Evolutionary conservation across 371 early-diverging fungal genomes (phyloP).

Genomic region (Umbelopsis sp.): DNA sequence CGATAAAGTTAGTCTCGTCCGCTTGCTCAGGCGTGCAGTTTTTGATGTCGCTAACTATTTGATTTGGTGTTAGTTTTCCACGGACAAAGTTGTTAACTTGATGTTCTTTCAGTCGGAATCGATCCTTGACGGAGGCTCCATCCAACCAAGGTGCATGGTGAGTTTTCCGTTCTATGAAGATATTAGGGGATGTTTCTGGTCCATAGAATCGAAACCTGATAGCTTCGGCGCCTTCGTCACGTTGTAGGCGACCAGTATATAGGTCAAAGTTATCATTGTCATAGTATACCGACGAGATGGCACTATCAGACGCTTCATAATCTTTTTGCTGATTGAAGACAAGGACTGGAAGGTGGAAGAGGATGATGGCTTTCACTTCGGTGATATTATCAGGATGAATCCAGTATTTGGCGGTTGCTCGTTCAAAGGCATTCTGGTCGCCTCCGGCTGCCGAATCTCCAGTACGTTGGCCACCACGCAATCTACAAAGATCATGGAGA

Average conservation of each 20-base stretch:
- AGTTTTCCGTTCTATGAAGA: slow-evolving; percentile 98
- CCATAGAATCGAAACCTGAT: slow-evolving; percentile 94
- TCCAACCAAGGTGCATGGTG: slow-evolving; percentile 97
- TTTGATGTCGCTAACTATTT: slow-evolving; percentile 77
- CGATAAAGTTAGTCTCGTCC: slow-evolving; percentile 72
- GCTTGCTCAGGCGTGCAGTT: slow-evolving; percentile 70
- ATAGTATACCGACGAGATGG: slow-evolving; percentile 94
- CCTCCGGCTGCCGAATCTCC: slow-evolving; percentile 55
- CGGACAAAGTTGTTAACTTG: slow-evolving; percentile 84
- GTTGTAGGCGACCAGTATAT: slow-evolving; percentile 90
- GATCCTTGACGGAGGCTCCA: slow-evolving; percentile 96
- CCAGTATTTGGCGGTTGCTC: slow-evolving; percentile 97
- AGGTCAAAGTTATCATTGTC: slow-evolving; percentile 93
- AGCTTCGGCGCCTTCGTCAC: slow-evolving; percentile 91
- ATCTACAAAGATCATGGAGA: slow-evolving; percentile 84
- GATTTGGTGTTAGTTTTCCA: slow-evolving; percentile 82
- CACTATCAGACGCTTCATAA: slow-evolving; percentile 73
- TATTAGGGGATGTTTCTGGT: slow-evolving; percentile 54
- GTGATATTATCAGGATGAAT: slow-evolving; percentile 98
- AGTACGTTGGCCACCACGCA: slow-evolving; percentile 66
- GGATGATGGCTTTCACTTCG: slow-evolving; percentile 90
- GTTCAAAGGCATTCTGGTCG: slow-evolving; percentile 75
- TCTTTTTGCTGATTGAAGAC: slow-evolving; percentile 83
- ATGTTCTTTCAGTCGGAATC: slow-evolving; percentile 92
- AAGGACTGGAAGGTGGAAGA: slow-evolving; percentile 95